These are phyloP conservation scores for Neofusicoccum laricinum DNA, from an alignment of 2,329 filamentous ascomycete genomes.

Conservation along the genomic window DNA sequence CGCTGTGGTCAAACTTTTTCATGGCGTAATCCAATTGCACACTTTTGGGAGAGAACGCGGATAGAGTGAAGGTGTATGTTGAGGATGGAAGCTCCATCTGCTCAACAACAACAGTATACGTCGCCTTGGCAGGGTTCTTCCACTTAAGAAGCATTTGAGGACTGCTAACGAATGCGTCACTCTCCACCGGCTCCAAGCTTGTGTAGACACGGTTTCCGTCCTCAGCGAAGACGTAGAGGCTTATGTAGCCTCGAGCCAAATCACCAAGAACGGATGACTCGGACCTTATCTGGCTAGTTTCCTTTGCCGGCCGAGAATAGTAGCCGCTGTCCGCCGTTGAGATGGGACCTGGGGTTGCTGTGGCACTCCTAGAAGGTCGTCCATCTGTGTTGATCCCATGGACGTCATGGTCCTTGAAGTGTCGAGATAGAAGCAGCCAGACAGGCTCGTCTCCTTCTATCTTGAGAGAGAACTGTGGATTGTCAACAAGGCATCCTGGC, in stretches of 20 bases:
- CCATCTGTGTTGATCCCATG: not conserved
- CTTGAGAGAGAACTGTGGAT: conserved; percentile 59
- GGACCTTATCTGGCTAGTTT: conserved; percentile 1
- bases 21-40: conserved; percentile 62
- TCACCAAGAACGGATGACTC: conserved; percentile 28
- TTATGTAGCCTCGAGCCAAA: conserved; percentile 70
- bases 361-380: not conserved
- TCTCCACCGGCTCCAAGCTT: conserved; percentile 61
- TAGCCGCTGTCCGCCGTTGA: conserved; percentile 24
- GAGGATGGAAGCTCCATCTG: conserved; percentile 73
- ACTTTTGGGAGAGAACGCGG: conserved; percentile 68
- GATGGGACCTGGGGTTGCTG: not conserved
- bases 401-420: conserved; percentile 65
- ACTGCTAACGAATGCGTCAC: conserved; percentile 87
- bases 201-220: conserved; percentile 70
- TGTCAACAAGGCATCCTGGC: conserved; percentile 69
- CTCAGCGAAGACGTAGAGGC: conserved; percentile 75
- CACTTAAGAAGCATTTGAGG: conserved; percentile 85
- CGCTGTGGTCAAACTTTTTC: conserved; percentile 58
- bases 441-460: conserved; percentile 58
- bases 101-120: conserved; percentile 67
- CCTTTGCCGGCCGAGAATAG: not conserved
- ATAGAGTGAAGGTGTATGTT: conserved; percentile 81
- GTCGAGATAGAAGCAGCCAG: conserved; percentile 83
- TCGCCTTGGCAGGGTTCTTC: conserved; percentile 52